phyloP scores from a whole-genome alignment of 2,329 filamentous ascomycete species.

The Colletotrichum acutatum region DNA sequence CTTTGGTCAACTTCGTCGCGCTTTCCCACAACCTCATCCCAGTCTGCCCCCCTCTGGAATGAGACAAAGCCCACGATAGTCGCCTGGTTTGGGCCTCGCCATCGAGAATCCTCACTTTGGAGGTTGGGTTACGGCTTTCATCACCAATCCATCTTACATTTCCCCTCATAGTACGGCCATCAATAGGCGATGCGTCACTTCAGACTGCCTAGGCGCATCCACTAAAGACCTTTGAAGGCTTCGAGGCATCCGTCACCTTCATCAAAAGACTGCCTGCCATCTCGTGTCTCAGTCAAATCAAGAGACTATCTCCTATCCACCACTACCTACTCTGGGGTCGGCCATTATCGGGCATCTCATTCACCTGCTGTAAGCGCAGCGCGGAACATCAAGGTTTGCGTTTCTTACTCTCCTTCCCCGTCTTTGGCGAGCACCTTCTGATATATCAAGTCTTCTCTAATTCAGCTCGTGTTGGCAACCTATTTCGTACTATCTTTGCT shows the following conservation, averaged over 20 bases:
- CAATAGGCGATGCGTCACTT: conserved; percentile 5
- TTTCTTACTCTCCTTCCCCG: not conserved
- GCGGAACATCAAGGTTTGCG: conserved; percentile 13
- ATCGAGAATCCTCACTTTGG: not conserved
- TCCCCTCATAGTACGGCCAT: not conserved
- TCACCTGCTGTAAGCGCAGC: not conserved
- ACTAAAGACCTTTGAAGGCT: conserved; percentile 6
- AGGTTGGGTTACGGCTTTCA: not conserved
- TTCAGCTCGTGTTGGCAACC: not conserved
- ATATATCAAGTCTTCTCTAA: not conserved
- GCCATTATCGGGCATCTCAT: not conserved
- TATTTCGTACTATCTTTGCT: not conserved
- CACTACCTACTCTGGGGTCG: not conserved
- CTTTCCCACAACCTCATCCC: conserved; percentile 30
- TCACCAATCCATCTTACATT: not conserved
- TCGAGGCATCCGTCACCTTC: not conserved
- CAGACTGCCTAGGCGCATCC: conserved; percentile 3
- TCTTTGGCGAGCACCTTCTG: conserved; percentile 1
- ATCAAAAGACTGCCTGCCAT: not conserved
- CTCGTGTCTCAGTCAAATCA: not conserved
- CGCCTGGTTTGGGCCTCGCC: not conserved
- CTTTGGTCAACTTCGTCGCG: conserved; percentile 33
- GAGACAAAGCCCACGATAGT: conserved; percentile 1
- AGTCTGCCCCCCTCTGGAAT: not conserved
- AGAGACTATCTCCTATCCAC: not conserved